Percentiles rank a stretch among this genome's conserved stretches.
Conservation (phyloP, 192 early-diverging fungal species). For the Coemansia sp. region DNA sequence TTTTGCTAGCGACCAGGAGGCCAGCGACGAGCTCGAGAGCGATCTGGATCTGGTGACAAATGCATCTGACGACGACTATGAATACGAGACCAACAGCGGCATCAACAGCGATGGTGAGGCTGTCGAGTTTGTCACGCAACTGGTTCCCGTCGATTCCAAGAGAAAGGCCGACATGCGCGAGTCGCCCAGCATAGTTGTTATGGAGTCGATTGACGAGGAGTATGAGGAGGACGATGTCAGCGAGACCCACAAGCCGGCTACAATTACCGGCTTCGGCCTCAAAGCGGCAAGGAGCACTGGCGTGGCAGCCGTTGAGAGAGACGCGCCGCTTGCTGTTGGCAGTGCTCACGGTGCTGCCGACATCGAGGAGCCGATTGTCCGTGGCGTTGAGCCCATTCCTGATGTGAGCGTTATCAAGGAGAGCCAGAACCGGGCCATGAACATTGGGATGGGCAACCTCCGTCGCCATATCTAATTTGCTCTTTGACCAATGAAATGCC, state of each 20-base stretch:
- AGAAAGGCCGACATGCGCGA: constrained; percentile 25
- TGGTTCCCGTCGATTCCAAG: constrained; percentile 19
- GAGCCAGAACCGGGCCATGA: constrained; percentile 49
- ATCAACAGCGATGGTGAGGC: constrained; percentile 44
- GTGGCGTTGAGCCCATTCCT: constrained; percentile 32
- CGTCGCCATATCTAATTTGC: constrained; percentile 30
- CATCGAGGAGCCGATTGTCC: constrained; percentile 17
- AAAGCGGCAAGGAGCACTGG: background rate
- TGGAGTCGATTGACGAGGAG: constrained; percentile 47
- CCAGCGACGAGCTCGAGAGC: constrained; percentile 4
- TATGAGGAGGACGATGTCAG: constrained; percentile 39
- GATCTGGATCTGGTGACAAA: constrained; percentile 16
- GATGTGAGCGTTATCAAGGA: constrained; percentile 41
- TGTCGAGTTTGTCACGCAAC: constrained; percentile 41
- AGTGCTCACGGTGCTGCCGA: constrained; percentile 11
- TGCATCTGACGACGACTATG: constrained; percentile 21
- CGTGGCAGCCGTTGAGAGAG: constrained; percentile 17
- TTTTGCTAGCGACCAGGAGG: constrained; percentile 3
- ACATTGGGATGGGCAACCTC: constrained; percentile 51
- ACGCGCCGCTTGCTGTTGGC: background rate
- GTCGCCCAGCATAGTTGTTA: constrained; percentile 43
- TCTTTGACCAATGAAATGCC: background rate
- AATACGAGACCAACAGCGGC: constrained; percentile 28
- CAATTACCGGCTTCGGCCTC: background rate
- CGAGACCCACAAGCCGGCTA: background rate